Evolutionary conservation across 2,329 filamentous ascomycete genomes (phyloP).

Genomic region (Hymenoscyphus salicellus): DNA sequence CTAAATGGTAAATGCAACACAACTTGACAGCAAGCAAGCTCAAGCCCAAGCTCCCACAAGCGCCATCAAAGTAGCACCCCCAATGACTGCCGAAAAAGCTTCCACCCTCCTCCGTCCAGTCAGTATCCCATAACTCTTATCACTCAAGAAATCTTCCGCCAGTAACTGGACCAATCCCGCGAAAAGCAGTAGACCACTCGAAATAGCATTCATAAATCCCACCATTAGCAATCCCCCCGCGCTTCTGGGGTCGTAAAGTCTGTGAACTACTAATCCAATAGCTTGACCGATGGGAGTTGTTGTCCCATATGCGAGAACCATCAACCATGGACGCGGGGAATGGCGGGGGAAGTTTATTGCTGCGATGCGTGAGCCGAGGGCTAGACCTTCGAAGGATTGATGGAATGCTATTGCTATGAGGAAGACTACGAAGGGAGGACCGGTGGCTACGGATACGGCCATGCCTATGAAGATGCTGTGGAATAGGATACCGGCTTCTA

Average conservation of each 20-base stretch:
- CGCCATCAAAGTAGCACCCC: conserved; percentile 61
- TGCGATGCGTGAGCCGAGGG: conserved; percentile 79
- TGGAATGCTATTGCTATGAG: conserved; percentile 79
- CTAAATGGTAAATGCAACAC: background rate
- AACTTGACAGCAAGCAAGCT: background rate
- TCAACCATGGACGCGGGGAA: conserved; percentile 73
- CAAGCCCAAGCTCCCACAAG: conserved; percentile 64
- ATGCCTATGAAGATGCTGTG: conserved; percentile 86
- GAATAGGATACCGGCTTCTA: conserved; percentile 81
- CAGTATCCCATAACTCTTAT: conserved; percentile 59
- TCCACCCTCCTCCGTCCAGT: conserved; percentile 56
- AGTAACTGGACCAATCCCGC: conserved; percentile 81
- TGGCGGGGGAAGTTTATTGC: conserved; percentile 73
- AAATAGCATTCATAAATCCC: conserved; percentile 84
- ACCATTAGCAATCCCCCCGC: conserved; percentile 76
- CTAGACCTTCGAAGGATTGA: conserved; percentile 85
- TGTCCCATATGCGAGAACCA: conserved; percentile 72
- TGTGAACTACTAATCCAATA: conserved; percentile 74
- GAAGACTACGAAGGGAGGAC: conserved; percentile 75
- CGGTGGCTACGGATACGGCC: conserved; percentile 78
- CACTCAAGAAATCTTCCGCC: conserved; percentile 80
- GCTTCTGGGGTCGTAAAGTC: conserved; percentile 75
- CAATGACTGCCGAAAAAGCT: conserved; percentile 59
- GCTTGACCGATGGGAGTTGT: conserved; percentile 82
- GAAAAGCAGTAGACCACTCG: conserved; percentile 74